Base-by-base conservation (phyloP, 805 yeast genomes). In the Starmerella roubikii region DNA sequence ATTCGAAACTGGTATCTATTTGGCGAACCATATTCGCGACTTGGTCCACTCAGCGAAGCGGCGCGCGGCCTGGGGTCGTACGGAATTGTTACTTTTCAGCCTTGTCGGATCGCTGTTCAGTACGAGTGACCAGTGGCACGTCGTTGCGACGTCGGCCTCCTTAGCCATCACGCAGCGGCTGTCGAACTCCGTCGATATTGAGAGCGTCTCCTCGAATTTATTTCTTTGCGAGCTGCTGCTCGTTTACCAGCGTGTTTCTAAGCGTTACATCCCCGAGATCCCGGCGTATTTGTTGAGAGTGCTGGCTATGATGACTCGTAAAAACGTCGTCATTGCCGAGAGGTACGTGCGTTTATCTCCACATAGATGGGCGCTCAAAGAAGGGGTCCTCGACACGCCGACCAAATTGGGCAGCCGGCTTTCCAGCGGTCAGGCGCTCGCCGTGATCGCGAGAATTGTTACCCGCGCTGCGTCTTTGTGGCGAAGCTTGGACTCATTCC, bases 91-190 rank as follows among this genome's bases (percentile, higher is more conserved):
- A 5, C 71, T 79, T 43, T 81, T 78, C 52, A 66, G 75, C 0
- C 51, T 84, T 4, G 66, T 86, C 41, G 96, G 96, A 6, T 65
- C 69, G 38, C 55, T 85, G 4, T 91, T 80, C 54, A 86, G 98
- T 0, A 84, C 96, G 1, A 91, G 98, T 0, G 99, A 91, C 64
- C 86, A 84, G 55, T 88, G 81, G 60, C 98, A 91, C 64, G 66
- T 85, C 42, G 79, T 91, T 10, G 86, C 77, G 4, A 86, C 95
- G 0, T 94, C 96, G 3, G 69, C 88, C 2, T 62, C 73, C 23
- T 69, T 91, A 25, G 60, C 83, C 29, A 73, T 84, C 65, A 71
- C 78, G 35, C 88, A 83, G 57, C 64, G 73, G 12, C 60, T 88
- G 39, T 74, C 76, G 38, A 72, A 70, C 48, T 50, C 71, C 17